phyloP scores from a whole-genome alignment of 805 yeast genomes.

The Candida nitratophila region DNA sequence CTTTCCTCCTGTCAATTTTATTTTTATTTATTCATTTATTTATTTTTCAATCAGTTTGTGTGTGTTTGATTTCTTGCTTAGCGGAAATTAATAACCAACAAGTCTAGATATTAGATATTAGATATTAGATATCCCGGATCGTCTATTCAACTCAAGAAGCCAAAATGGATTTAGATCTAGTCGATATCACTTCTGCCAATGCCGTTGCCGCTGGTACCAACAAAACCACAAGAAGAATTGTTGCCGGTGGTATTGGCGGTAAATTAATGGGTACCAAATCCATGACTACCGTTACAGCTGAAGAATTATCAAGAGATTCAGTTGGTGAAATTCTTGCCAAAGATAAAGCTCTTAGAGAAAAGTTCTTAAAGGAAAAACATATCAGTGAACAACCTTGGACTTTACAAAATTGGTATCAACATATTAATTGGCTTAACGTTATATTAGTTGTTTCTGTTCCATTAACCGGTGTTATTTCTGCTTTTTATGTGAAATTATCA shows the following conservation, averaged over 20 bases:
- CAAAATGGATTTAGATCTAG: constrained; percentile 19
- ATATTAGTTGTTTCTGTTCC: constrained; percentile 61
- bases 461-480: constrained; percentile 38
- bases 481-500: constrained; percentile 41
- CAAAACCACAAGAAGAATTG: constrained; percentile 62
- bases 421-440: constrained; percentile 73
- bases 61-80: too few species aligned
- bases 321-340: constrained; percentile 38
- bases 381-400: constrained; percentile 82
- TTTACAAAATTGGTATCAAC: constrained; percentile 58
- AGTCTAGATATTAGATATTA: too few species aligned
- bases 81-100: too few species aligned
- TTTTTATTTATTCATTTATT: too few species aligned
- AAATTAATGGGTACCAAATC: constrained; percentile 75
- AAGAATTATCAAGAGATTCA: constrained; percentile 47
- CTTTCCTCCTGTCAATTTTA: too few species aligned
- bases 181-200: constrained; percentile 65
- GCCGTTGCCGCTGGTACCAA: constrained; percentile 79
- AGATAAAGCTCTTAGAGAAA: constrained; percentile 35
- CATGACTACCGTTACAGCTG: constrained; percentile 61
- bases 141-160: too few species aligned
- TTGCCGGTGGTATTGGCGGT: constrained; percentile 73
- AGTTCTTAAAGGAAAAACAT: constrained; percentile 40
- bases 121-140: too few species aligned
- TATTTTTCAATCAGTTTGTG: too few species aligned